These are phyloP conservation scores for Arthroderma sp. DNA, from an alignment of 2,329 filamentous ascomycete genomes.

Conservation along the genomic window DNA sequence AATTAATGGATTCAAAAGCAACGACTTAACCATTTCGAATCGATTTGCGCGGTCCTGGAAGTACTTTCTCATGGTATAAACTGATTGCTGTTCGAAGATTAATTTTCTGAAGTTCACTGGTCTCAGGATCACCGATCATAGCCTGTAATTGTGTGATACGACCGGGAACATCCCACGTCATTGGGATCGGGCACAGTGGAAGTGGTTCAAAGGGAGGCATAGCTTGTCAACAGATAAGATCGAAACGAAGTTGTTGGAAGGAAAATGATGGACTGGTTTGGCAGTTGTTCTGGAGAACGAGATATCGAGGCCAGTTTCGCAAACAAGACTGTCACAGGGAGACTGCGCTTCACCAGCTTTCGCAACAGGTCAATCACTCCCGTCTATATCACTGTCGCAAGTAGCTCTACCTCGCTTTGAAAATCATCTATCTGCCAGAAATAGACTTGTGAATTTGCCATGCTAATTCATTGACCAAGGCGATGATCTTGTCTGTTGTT, in stretches of 20 bases:
- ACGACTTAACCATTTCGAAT: not conserved
- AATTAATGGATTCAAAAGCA: not conserved
- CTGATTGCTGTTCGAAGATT: slow-evolving; percentile 5
- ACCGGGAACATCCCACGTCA: slow-evolving; percentile 1
- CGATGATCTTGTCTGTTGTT: too few species aligned
- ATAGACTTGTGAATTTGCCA: too few species aligned
- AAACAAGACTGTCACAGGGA: too few species aligned
- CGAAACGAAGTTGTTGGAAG: not conserved
- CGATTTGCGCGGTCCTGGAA: slow-evolving; percentile 1
- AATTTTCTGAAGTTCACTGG: slow-evolving; percentile 3
- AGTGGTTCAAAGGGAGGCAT: slow-evolving; percentile 3
- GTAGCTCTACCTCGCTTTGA: too few species aligned
- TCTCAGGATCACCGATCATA: slow-evolving; percentile 6
- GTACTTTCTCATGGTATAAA: slow-evolving; percentile 3
- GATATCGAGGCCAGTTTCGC: too few species aligned
- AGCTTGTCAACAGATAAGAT: not conserved
- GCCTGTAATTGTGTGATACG: slow-evolving; percentile 5
- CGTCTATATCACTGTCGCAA: too few species aligned
- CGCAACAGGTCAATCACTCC: too few species aligned
- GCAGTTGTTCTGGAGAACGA: too few species aligned
- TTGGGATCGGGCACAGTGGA: slow-evolving; percentile 5
- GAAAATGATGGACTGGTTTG: too few species aligned
- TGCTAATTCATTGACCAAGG: too few species aligned
- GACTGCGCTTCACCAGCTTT: too few species aligned
- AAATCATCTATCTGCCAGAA: too few species aligned